Base-by-base conservation (phyloP, 2,329 filamentous ascomycete genomes). In the Fusarium papillatum region DNA sequence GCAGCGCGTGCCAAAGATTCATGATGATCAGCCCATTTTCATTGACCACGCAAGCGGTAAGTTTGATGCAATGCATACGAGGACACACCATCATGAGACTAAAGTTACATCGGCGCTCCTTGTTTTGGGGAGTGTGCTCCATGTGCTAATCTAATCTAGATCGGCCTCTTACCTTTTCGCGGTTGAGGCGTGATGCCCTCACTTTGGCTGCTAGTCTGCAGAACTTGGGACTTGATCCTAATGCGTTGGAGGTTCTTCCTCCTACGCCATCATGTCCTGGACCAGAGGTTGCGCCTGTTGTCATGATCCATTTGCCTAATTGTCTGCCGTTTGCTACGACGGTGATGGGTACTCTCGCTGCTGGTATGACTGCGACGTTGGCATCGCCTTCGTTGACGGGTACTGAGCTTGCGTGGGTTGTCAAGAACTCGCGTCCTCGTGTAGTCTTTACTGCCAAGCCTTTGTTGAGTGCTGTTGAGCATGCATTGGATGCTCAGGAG, bases 251-350 rank as follows among this genome's bases (percentile, higher is more conserved):
- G 48, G 78, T 78, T 38, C 83, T 86, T 0, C 85, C 85, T 2
- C 81, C 83, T 1, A 86, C 85, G 3, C 76, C 85, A 11, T 82
- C 84, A 16, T 86, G 85, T 60, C 68, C 80, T 6, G 71, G 79
- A 1, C 84, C 85, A 5, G 82, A 86, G 69, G 77, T 86, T 62
- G 83, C 85, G 0, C 85, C 85, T 4, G 79, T 86, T 17, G 84
- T 87, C 29, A 80, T 86, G 34, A 79, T 87, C 70, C 85, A 86
- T 69, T 79, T 86, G 13, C 85, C 85, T 46, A 87, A 87, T 75
- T 85, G 81, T 64, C 78, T 86, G 2, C 79, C 82, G n/a, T 86
- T 86, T 39, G 80, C 81, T 1, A 80, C 84, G 1, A 64, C 83
- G 10, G 36, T 84, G 4, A 78, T 86, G 57, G 85, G 85, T 55